Base-by-base conservation (phyloP, 1,284 basidiomycete genomes). In the Trichosporon sp. region DNA sequence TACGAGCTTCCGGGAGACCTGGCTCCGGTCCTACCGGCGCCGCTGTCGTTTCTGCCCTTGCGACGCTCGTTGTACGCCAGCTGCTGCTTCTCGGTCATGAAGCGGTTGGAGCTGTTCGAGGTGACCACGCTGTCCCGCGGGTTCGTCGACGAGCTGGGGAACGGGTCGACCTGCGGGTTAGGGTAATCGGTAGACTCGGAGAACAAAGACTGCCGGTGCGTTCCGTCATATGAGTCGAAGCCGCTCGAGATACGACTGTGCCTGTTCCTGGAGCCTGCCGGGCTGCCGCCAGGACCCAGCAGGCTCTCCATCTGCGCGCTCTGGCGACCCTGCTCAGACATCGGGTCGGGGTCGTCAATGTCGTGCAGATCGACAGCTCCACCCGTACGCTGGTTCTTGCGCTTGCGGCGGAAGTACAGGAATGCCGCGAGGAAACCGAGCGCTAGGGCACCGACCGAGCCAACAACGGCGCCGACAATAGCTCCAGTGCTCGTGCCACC, bases 401-500 rank as follows among this genome's bases (percentile, higher is more conserved):
- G 64, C 35, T 51, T 38, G 9, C 71, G 67, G 2, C 64, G 44
- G 42, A 66, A 67, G 44, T 65, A 66, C 62, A 69, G 27, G 18
- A 60, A 60, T 12, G 56, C 67, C 1, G 62, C n/a, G 18, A 74
- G 11, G 18, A 64, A 27, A 0, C 51, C 60, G 29, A 68, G 32
- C 21, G 65, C 23, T 9, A 70, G 65, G 5, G 31, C 71, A 2
- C 38, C 34, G 12, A 65, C 23, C 2, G 53, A 67, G 29, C 72
- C 72, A 1, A 71, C 56, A 6, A 68, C 72, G 6, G 62, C 72
- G 2, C 72, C 72, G 11, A 67, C 66, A 18, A 71, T 70, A 1
- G 71, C 65, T 1, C 67, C 72, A 0, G 29, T 47, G 58, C 62
- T 62, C 1, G 67, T 51, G 9, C 32, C 53, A 23, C 53, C 53